Percentiles rank a stretch among this genome's conserved stretches.
phyloP scores from a whole-genome alignment of 2,329 filamentous ascomycete species.

The Pseudocercospora ulei region DNA sequence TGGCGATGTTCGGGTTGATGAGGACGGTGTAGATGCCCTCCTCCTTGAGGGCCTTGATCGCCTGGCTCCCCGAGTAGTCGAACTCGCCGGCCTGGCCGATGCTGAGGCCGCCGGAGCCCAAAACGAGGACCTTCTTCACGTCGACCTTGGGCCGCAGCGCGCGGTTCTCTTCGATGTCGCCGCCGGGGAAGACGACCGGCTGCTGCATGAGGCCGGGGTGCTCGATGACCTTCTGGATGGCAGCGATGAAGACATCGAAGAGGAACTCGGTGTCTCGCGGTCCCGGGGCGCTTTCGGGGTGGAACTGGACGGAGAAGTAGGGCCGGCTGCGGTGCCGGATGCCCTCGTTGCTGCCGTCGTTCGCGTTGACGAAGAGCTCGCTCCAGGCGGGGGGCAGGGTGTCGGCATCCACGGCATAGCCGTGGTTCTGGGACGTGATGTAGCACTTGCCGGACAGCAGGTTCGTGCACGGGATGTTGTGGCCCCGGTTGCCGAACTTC shows the following conservation, averaged over 20 bases:
- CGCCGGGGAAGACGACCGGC: slow-evolving; percentile 80
- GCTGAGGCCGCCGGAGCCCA: slow-evolving; percentile 88
- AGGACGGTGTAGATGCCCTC: slow-evolving; percentile 96
- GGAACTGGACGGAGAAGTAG: slow-evolving; percentile 99
- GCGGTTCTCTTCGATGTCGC: slow-evolving; percentile 68
- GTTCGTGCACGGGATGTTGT: slow-evolving; percentile 97
- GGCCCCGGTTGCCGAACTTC: slow-evolving; percentile 98
- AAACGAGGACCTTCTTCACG: slow-evolving; percentile 87
- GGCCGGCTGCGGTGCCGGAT: slow-evolving; percentile 78
- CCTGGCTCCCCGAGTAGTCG: slow-evolving; percentile 95
- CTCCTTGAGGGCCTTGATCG: slow-evolving; percentile 95
- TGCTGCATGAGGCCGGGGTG: slow-evolving; percentile 57
- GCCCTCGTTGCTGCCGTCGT: slow-evolving; percentile 96
- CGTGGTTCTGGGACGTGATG: slow-evolving; percentile 98
- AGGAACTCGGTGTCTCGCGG: slow-evolving; percentile 92
- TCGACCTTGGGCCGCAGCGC: slow-evolving; percentile 65
- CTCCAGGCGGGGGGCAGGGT: slow-evolving; percentile 72
- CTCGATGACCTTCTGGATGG: slow-evolving; percentile 62
- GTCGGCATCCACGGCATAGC: slow-evolving; percentile 77
- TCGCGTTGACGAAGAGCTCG: slow-evolving; percentile 95
- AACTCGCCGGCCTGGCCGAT: slow-evolving; percentile 98
- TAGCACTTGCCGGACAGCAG: slow-evolving; percentile 93
- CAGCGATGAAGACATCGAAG: slow-evolving; percentile 91
- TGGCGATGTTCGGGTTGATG: slow-evolving; percentile 98
- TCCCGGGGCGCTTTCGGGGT: slow-evolving; percentile 92